These are phyloP conservation scores for Rosa chinensis DNA, from an alignment of 306 rosid genomes.

Conservation along the genomic window DNA sequence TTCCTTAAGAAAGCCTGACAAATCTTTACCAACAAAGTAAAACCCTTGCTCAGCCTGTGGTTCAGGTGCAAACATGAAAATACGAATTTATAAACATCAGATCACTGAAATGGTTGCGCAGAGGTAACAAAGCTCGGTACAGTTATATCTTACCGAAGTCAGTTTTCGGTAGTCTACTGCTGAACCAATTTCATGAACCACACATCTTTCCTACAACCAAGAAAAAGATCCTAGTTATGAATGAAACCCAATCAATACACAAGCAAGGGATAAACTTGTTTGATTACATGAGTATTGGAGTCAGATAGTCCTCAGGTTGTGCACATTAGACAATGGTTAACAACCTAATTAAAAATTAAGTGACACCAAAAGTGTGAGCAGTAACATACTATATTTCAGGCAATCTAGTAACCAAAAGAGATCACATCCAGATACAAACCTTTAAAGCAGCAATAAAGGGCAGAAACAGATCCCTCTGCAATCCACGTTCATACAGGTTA, in stretches of 20 bases:
- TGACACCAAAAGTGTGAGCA: slow-evolving; percentile 12
- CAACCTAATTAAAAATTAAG: slow-evolving; percentile 13
- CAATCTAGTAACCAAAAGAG: slow-evolving; percentile 17
- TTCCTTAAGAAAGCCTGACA: slow-evolving; percentile 55
- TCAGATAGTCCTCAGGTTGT: slow-evolving; percentile 14
- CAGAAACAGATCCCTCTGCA: slow-evolving; percentile 93
- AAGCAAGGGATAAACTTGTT: background rate
- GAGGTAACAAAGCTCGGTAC: background rate
- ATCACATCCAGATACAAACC: slow-evolving; percentile 44
- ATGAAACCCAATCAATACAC: slow-evolving; percentile 2
- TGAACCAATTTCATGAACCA: slow-evolving; percentile 85
- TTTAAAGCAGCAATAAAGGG: slow-evolving; percentile 84
- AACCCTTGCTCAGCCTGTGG: slow-evolving; percentile 80
- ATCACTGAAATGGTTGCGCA: background rate
- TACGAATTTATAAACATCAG: slow-evolving; percentile 9
- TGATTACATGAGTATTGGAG: slow-evolving; percentile 5
- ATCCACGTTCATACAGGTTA: slow-evolving; percentile 88
- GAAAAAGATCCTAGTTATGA: slow-evolving; percentile 19
- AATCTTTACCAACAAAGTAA: slow-evolving; percentile 73
- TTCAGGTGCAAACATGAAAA: slow-evolving; percentile 30
- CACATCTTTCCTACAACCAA: slow-evolving; percentile 79
- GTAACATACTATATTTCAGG: slow-evolving; percentile 18
- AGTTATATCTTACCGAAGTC: slow-evolving; percentile 69
- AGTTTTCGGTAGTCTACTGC: slow-evolving; percentile 80
- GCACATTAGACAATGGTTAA: slow-evolving; percentile 8